Percentiles rank a stretch among this genome's conserved stretches.
Evolutionary conservation across 805 yeast genomes (phyloP).

Genomic region (Torulaspora franciscae): DNA sequence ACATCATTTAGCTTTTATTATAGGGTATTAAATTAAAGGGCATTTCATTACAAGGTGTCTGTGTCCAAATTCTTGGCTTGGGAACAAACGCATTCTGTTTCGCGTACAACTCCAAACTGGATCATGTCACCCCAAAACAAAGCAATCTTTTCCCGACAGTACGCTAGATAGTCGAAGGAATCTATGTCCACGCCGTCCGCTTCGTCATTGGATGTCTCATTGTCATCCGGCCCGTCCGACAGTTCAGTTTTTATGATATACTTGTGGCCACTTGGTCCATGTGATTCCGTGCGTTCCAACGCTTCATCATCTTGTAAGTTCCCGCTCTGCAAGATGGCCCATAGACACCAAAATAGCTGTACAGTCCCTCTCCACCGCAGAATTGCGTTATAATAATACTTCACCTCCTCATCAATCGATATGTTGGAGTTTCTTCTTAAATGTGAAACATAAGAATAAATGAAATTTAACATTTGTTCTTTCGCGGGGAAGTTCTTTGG

Average conservation of each 20-base stretch:
- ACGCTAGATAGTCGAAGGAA: constrained; percentile 71
- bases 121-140: constrained; percentile 71
- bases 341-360: constrained; percentile 75
- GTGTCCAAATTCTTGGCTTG: constrained; percentile 9
- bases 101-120: constrained; percentile 49
- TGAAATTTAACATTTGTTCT: constrained; percentile 63
- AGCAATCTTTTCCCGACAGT: constrained; percentile 68
- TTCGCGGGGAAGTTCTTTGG: constrained; percentile 59
- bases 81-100: constrained; percentile 17
- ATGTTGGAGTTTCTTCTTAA: constrained; percentile 34
- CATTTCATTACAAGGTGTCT: constrained; percentile 1
- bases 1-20: background rate
- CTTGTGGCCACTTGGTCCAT: constrained; percentile 55
- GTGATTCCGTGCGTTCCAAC: constrained; percentile 34
- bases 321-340: constrained; percentile 87
- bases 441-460: constrained; percentile 74
- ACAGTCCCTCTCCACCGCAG: constrained; percentile 77
- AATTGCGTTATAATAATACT: constrained; percentile 56
- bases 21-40: background rate
- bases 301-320: constrained; percentile 18
- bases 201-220: constrained; percentile 23
- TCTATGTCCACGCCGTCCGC: constrained; percentile 41
- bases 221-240: constrained; percentile 19
- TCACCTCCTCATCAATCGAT: constrained; percentile 43
- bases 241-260: constrained; percentile 37